Evolutionary conservation across 2,329 filamentous ascomycete genomes (phyloP).

Genomic region (Trichoderma sp.): DNA sequence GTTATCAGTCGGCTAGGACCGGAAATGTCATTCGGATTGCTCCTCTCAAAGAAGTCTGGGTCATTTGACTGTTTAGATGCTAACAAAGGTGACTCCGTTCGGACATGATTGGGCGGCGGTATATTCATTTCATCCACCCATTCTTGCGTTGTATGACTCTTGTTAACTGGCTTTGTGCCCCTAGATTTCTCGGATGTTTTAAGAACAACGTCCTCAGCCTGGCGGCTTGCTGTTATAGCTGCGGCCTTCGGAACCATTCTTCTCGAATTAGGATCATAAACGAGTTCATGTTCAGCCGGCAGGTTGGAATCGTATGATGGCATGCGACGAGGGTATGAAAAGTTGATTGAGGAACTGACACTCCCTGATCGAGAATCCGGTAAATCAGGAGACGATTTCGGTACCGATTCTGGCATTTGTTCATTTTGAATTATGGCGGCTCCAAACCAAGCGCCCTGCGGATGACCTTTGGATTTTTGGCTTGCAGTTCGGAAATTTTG

Average conservation of each 20-base stretch:
- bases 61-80: neutral
- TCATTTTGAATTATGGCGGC: conserved; percentile 49
- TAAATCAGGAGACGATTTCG: conserved; percentile 38
- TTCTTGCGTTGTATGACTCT: neutral
- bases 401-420: conserved; percentile 49
- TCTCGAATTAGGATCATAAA: conserved; percentile 69
- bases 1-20: neutral
- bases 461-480: conserved; percentile 51
- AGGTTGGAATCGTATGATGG: conserved; percentile 41
- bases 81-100: neutral
- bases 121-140: neutral
- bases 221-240: conserved; percentile 39
- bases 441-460: conserved; percentile 55
- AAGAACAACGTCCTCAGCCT: neutral
- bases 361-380: conserved; percentile 47
- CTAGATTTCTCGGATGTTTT: conserved; percentile 28
- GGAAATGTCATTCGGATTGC: neutral
- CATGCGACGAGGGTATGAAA: conserved; percentile 58
- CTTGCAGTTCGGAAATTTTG: conserved; percentile 59
- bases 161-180: conserved; percentile 1
- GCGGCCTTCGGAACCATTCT: conserved; percentile 59
- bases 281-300: conserved; percentile 50
- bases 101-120: neutral
- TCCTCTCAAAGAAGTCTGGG: neutral
- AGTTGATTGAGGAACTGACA: conserved; percentile 60